These are phyloP conservation scores for Teunomyces tritomae DNA, from an alignment of 805 yeast species.

Conservation along the genomic window DNA sequence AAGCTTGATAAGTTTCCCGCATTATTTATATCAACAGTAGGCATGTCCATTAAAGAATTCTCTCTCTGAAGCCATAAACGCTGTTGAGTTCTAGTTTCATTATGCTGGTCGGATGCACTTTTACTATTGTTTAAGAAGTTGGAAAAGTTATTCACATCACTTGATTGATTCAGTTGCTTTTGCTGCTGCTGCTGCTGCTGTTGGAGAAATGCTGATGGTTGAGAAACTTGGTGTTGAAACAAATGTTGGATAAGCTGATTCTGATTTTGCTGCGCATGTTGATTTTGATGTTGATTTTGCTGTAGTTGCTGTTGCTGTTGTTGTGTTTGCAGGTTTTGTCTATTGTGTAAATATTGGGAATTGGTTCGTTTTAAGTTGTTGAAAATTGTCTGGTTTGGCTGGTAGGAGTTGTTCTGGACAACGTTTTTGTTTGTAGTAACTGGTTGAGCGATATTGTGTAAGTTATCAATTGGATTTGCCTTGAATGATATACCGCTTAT, in stretches of 20 bases:
- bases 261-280: too few species aligned
- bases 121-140: constrained; percentile 22
- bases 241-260: constrained; percentile 4
- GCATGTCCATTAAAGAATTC: constrained; percentile 62
- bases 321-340: constrained; percentile 9
- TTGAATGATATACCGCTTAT: constrained; percentile 34
- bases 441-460: constrained; percentile 25
- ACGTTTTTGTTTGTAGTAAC: constrained; percentile 30
- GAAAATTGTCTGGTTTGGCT: constrained; percentile 42
- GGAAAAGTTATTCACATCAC: constrained; percentile 28
- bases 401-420: constrained; percentile 37
- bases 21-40: constrained; percentile 27
- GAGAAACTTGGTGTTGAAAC: background rate
- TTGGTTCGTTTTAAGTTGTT: constrained; percentile 41
- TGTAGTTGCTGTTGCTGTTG: background rate
- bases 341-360: constrained; percentile 30
- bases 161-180: constrained; percentile 11
- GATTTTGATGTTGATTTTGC: constrained; percentile 3
- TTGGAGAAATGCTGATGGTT: background rate
- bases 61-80: constrained; percentile 82
- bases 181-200: background rate
- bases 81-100: constrained; percentile 77
- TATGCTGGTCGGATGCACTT: constrained; percentile 7
- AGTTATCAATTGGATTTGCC: constrained; percentile 24
- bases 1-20: constrained; percentile 37